Percentiles rank a stretch among this genome's conserved stretches.
Evolutionary conservation across 805 yeast species (phyloP).

Genomic region (Maudiozyma barnettii): DNA sequence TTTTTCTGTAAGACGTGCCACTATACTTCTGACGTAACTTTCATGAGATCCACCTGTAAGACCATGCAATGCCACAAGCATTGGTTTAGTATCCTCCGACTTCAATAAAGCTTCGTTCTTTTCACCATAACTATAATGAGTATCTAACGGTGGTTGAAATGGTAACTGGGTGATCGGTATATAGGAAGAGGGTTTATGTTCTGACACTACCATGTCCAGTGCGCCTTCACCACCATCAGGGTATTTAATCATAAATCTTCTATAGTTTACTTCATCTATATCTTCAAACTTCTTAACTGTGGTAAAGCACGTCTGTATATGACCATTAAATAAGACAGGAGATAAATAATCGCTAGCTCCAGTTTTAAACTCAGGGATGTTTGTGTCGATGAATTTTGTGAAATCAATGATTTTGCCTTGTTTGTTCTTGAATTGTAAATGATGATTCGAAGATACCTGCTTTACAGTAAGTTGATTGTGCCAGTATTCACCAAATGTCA

Average conservation of each 20-base stretch:
- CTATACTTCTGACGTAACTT: constrained; percentile 55
- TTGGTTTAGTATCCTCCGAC: constrained; percentile 39
- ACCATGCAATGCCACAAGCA: constrained; percentile 64
- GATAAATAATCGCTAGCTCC: constrained; percentile 41
- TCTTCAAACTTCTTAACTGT: constrained; percentile 38
- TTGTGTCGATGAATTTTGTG: constrained; percentile 25
- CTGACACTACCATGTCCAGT: constrained; percentile 49
- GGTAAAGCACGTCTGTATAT: constrained; percentile 61
- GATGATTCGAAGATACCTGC: constrained; percentile 2
- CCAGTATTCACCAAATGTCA: constrained; percentile 2
- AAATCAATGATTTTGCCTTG: constrained; percentile 9
- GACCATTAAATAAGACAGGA: constrained; percentile 55
- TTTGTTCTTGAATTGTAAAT: not conserved
- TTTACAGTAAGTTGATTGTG: constrained; percentile 3
- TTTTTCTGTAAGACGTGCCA: constrained; percentile 31
- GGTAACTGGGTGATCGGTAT: constrained; percentile 32
- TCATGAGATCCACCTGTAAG: constrained; percentile 83
- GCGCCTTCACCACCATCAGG: constrained; percentile 61
- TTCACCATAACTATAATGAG: constrained; percentile 17
- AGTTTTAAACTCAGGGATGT: constrained; percentile 37
- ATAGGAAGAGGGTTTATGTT: constrained; percentile 5
- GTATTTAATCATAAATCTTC: constrained; percentile 44
- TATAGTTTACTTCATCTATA: constrained; percentile 49
- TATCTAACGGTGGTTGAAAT: constrained; percentile 11
- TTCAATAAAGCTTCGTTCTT: constrained; percentile 34